Base-by-base conservation (phyloP, 1,139 yeast species). In the Zygosaccharomyces sapae region DNA sequence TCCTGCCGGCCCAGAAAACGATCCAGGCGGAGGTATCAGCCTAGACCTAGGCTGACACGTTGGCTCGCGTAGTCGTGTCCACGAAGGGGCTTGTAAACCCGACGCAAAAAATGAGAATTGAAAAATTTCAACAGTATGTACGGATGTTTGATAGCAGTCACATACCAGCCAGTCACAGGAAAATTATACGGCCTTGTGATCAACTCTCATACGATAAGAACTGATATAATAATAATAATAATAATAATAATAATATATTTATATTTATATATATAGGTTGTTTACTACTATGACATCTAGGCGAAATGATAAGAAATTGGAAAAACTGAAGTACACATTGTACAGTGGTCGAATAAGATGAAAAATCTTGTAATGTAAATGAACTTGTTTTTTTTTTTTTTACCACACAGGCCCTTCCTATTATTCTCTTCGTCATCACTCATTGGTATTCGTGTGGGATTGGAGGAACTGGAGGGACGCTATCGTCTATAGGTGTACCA, bases 401-500 rank as follows among this genome's bases (percentile, higher is more conserved):
- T n/a, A n/a, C n/a, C n/a, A n/a, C n/a, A n/a, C n/a, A n/a, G n/a
- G n/a, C n/a, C n/a, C n/a, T 5, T 27, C 10, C 4, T 33, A 9
- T 19, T 7, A 8, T 1, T 1, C 10, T 34, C 18, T 31, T 31
- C 12, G 13, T 16, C 22, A 18, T 33, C 35, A 13, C 35, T 33
- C 18, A 45, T 25, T 37, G 33, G 19, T 49, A 49, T 13, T 49
- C 43, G 20, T 48, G 47, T 4, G 58, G 52, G 33, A 58, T 52
- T 2, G 54, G 47, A 5, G 63, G 61, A n/a, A 55, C 56, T 10
- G 59, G 57, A 4, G 58, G 54, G 8, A 34, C 39, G 4, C 38
- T 44, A 8, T 45, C 52, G 16, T 43, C 42, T 12, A 42, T 44
- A 31, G 47, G 46, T 30, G 41, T 43, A 33, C 55, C 55, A 42